These are phyloP conservation scores for Wickerhamomyces alni DNA, from an alignment of 805 yeast species.

Conservation along the genomic window DNA sequence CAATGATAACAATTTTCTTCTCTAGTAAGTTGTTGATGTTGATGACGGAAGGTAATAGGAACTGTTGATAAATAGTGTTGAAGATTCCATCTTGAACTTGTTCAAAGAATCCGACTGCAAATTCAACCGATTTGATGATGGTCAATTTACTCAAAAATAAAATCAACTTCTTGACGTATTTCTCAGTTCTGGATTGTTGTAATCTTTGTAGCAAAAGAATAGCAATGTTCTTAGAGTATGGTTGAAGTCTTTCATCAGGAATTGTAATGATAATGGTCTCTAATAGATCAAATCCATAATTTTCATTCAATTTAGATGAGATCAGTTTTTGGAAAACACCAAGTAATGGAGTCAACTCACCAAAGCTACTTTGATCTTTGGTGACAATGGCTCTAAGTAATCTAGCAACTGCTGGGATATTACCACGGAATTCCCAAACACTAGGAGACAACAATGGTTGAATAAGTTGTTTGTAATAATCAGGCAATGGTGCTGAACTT, in stretches of 20 bases:
- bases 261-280: conserved; percentile 59
- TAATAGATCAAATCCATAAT: conserved; percentile 77
- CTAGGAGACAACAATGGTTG: conserved; percentile 84
- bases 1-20: conserved; percentile 47
- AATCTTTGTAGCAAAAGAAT: conserved; percentile 72
- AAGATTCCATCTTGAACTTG: conserved; percentile 60
- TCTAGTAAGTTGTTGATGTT: conserved; percentile 46
- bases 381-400: conserved; percentile 62
- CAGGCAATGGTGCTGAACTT: conserved; percentile 46
- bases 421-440: conserved; percentile 91
- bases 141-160: conserved; percentile 54
- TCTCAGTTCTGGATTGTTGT: conserved; percentile 76
- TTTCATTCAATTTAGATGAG: conserved; percentile 77
- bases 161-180: conserved; percentile 65
- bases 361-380: conserved; percentile 28
- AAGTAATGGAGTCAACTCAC: conserved; percentile 66
- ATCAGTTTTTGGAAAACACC: conserved; percentile 96
- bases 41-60: conserved; percentile 34
- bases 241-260: conserved; percentile 42
- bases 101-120: conserved; percentile 61
- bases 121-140: conserved; percentile 39
- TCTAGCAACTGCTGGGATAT: conserved; percentile 88
- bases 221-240: conserved; percentile 66
- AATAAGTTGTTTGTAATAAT: conserved; percentile 55
- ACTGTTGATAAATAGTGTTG: conserved; percentile 41